These are phyloP conservation scores for Diutina pseudorugosa DNA, from an alignment of 1,139 yeast genomes.

Conservation along the genomic window DNA sequence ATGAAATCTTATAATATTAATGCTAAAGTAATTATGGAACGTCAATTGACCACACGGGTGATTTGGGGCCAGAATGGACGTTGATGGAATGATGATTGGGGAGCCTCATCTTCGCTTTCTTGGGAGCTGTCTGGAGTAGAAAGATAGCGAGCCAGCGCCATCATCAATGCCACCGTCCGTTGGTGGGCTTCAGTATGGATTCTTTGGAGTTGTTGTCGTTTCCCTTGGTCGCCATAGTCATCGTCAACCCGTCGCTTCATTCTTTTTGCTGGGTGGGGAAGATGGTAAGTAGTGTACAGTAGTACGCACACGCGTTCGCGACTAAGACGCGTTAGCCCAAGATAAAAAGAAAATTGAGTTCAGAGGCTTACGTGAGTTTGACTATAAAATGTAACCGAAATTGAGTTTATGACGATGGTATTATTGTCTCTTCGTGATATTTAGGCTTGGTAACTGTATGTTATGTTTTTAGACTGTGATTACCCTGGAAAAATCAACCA, in stretches of 20 bases:
- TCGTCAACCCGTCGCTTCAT: not conserved
- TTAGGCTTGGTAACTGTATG: too few species aligned
- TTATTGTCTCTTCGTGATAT: too few species aligned
- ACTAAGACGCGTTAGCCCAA: too few species aligned
- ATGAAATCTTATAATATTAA: not conserved
- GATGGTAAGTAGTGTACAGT: too few species aligned
- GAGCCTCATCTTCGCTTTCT: not conserved
- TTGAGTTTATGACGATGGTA: too few species aligned
- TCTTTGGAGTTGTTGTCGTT: not conserved
- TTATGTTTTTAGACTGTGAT: too few species aligned
- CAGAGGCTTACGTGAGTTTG: too few species aligned
- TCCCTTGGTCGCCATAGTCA: not conserved
- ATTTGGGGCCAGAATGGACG: slow-evolving; percentile 3
- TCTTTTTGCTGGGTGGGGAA: too few species aligned
- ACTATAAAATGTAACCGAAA: too few species aligned
- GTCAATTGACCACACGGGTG: not conserved
- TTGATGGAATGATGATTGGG: not conserved
- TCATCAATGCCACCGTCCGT: not conserved
- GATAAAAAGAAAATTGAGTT: too few species aligned
- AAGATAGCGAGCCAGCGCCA: not conserved
- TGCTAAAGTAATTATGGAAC: not conserved
- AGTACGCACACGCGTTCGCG: too few species aligned
- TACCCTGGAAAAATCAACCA: too few species aligned
- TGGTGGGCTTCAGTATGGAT: not conserved
- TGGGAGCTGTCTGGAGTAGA: not conserved